Evolutionary conservation across 768 basidiomycete genomes (phyloP), one percentile per base, ranked within the genome.

Genomic region (Termitomyces sp.): DNA sequence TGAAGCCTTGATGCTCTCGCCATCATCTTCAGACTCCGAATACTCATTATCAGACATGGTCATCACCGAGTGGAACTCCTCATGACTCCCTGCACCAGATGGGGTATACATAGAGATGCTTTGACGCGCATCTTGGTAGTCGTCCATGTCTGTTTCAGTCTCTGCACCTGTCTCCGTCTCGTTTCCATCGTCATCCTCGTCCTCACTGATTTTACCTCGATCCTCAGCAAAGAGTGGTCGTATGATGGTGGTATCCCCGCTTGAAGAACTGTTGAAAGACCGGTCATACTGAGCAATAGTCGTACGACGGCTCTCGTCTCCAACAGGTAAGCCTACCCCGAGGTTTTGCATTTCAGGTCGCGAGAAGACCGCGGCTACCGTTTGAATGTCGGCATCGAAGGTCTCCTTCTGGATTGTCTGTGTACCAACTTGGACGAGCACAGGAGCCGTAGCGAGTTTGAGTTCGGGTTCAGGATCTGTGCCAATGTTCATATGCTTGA

Each of bases 71-170:
- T 91, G 84, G 80, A 90, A 90, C 62, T 89, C 87, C 37, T 88
- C 84, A 31, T 72, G 73, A 50, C 87, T 87, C 56, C 80, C 80
- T 3, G 63, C 64, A 5, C 53, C 63, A 31, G 82, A 84, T 3
- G 78, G 75, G 3, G 91, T 88, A 1, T 84, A 85, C 68, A 82
- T 77, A 62, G 81, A 84, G 59, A 78, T 73, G 60, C 77, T 91
- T 66, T 86, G 84, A 45, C 85, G 75, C 1, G 93, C 94, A 67
- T 95, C 93, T 1, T 86, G 77, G 63, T 89, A 93, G 57, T 91
- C 84, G 17, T 85, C 89, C 35, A 66, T 69, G 43, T 86, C 85
- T 2, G 83, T 84, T 59, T 89, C 89, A 0, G 84, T 84, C 57
- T 87, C 87, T 0, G 82, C 81, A 50, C 84, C 87, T 1, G 79